These are phyloP conservation scores for Cercophora samala DNA, from an alignment of 495 filamentous ascomycete genomes.

Conservation along the genomic window DNA sequence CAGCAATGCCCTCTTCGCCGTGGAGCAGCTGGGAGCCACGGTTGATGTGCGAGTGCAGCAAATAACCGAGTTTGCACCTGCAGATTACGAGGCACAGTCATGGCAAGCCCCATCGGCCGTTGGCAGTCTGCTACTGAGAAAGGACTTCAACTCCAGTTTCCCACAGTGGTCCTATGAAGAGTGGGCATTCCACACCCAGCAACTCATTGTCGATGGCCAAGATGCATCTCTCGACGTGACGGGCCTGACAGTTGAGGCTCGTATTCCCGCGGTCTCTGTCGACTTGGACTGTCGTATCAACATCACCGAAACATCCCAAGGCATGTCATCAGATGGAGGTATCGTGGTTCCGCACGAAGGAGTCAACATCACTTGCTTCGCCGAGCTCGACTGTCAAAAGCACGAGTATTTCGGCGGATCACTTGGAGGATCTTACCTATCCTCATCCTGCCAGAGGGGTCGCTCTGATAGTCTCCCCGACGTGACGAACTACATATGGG, in stretches of 20 bases:
- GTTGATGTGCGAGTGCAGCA: conserved; percentile 6
- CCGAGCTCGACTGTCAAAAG: conserved; percentile 5
- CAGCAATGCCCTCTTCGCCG: conserved; percentile 9
- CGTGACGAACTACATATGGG: conserved; percentile 8
- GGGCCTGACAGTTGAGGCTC: conserved; percentile 5
- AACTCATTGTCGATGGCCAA: background rate
- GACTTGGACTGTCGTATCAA: conserved; percentile 1
- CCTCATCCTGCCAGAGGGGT: background rate
- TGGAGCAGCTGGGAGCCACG: conserved; percentile 5
- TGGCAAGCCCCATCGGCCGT: conserved; percentile 7
- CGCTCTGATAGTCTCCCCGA: background rate
- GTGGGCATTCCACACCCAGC: conserved; percentile 11
- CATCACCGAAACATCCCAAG: background rate
- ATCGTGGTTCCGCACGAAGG: background rate
- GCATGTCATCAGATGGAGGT: background rate
- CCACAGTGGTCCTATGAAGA: conserved; percentile 11
- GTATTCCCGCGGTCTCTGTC: conserved; percentile 8
- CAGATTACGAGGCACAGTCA: conserved; percentile 7
- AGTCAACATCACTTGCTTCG: conserved; percentile 6
- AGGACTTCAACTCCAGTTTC: conserved; percentile 10
- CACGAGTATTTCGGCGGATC: conserved; percentile 9
- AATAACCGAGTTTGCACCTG: conserved; percentile 5
- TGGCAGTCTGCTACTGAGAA: conserved; percentile 4
- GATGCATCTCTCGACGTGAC: background rate
- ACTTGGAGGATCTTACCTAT: conserved; percentile 3